Conservation (phyloP, 2,329 filamentous ascomycete species). For the Polytolypa hystricis region DNA sequence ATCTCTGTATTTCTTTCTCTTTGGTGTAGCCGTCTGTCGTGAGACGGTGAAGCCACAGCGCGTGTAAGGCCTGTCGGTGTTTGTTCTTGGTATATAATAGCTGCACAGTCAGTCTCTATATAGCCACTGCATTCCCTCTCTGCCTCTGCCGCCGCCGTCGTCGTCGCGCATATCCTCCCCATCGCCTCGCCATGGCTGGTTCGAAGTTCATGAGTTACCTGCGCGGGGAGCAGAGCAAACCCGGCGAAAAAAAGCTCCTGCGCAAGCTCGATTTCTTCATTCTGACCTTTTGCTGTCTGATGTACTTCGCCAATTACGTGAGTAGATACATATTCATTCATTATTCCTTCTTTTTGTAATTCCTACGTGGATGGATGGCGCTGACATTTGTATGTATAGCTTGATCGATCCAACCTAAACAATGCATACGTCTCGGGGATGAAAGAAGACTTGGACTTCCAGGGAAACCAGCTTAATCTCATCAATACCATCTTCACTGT, state of each 20-base stretch:
- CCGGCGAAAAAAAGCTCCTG: slow-evolving; percentile 24
- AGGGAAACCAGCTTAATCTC: slow-evolving; percentile 26
- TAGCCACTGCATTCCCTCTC: no score
- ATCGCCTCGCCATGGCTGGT: slow-evolving; percentile 3
- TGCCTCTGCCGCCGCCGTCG: background rate
- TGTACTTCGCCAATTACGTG: slow-evolving; percentile 34
- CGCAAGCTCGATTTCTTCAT: slow-evolving; percentile 42
- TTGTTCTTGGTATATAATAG: no score
- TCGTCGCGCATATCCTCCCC: background rate
- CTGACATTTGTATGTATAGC: slow-evolving; percentile 10
- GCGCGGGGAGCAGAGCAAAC: slow-evolving; percentile 10
- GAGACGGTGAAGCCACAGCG: no score
- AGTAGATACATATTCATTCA: slow-evolving; percentile 3
- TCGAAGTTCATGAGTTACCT: slow-evolving; percentile 10
- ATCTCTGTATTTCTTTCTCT: no score
- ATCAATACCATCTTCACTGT: slow-evolving; percentile 34
- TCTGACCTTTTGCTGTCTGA: slow-evolving; percentile 33
- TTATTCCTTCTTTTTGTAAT: background rate
- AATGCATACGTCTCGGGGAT: slow-evolving; percentile 32
- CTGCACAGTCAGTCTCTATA: no score
- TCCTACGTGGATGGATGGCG: background rate
- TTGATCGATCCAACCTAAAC: slow-evolving; percentile 33
- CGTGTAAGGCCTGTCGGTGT: no score
- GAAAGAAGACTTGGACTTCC: slow-evolving; percentile 27
- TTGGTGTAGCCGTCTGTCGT: no score